Evolutionary conservation across 2,329 filamentous ascomycete genomes (phyloP).

Genomic region (Samsoniella hepiali): DNA sequence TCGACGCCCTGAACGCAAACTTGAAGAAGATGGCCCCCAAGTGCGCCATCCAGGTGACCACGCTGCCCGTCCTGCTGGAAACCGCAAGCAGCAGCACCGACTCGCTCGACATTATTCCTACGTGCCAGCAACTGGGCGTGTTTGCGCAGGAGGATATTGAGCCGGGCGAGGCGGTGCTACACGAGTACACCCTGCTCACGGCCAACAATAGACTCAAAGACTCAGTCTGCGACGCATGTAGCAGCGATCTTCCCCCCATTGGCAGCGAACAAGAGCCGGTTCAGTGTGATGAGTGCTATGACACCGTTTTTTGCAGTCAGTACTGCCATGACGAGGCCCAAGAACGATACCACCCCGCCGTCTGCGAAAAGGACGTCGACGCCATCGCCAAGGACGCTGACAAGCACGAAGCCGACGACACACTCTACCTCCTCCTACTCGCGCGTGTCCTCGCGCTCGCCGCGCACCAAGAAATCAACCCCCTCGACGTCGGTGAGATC

Average conservation of each 20-base stretch:
- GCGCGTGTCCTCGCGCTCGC: constrained; percentile 62
- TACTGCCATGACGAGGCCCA: constrained; percentile 57
- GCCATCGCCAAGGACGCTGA: constrained; percentile 63
- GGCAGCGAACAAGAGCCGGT: constrained; percentile 46
- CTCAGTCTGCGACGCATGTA: constrained; percentile 85
- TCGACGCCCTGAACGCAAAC: constrained; percentile 68
- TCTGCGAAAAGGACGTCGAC: constrained; percentile 65
- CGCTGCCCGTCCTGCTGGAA: constrained; percentile 68
- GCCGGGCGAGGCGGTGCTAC: constrained; percentile 71
- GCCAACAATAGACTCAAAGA: constrained; percentile 87
- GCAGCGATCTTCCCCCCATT: constrained; percentile 64
- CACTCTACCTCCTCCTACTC: constrained; percentile 61
- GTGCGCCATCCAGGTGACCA: constrained; percentile 72
- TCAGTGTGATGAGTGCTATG: constrained; percentile 58
- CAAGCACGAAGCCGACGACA: constrained; percentile 55
- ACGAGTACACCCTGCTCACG: constrained; percentile 82
- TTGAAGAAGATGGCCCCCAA: constrained; percentile 71
- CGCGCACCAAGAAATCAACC: constrained; percentile 57
- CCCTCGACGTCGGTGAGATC: constrained; percentile 61
- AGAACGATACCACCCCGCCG: constrained; percentile 59
- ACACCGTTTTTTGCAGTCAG: constrained; percentile 64
- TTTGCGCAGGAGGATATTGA: constrained; percentile 81
- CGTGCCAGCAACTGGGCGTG: constrained; percentile 77
- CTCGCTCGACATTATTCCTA: constrained; percentile 49
- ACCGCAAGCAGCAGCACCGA: constrained; percentile 49